Percentiles rank a stretch among this genome's conserved stretches.
Evolutionary conservation across 306 rosid species (phyloP).

Genomic region (Fragaria vesca): DNA sequence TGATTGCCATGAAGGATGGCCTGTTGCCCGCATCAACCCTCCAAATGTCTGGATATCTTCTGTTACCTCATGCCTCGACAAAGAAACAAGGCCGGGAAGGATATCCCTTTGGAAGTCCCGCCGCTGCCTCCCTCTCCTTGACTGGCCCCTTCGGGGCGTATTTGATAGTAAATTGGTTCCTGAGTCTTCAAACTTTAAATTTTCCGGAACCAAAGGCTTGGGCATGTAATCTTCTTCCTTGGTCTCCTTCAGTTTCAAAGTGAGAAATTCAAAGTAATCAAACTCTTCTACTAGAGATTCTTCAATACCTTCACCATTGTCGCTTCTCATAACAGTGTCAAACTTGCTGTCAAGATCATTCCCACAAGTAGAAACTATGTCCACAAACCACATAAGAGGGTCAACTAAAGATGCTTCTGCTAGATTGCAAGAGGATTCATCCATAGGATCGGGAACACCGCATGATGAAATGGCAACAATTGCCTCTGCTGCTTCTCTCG

Average conservation of each 20-base stretch:
- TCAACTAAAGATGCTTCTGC: conserved; percentile 42
- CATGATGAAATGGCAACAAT: conserved; percentile 67
- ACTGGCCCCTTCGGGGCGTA: conserved; percentile 72
- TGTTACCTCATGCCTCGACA: conserved; percentile 94
- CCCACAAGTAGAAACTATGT: conserved; percentile 53
- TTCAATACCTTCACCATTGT: conserved; percentile 31
- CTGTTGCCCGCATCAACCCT: conserved; percentile 86
- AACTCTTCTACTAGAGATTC: conserved; percentile 41
- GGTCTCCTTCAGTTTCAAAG: conserved; percentile 57
- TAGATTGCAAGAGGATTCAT: conserved; percentile 34
- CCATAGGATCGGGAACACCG: conserved; percentile 27
- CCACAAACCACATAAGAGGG: conserved; percentile 72
- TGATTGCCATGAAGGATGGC: conserved; percentile 71
- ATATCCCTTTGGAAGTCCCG: conserved; percentile 98
- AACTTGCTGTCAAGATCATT: conserved; percentile 41
- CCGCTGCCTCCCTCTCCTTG: conserved; percentile 89
- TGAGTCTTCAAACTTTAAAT: conserved; percentile 61
- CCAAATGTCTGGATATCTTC: conserved; percentile 97
- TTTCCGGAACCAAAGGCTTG: conserved; percentile 73
- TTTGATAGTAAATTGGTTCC: conserved; percentile 46
- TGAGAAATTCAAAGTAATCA: conserved; percentile 82
- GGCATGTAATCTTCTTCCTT: conserved; percentile 96
- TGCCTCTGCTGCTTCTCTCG: conserved; percentile 71
- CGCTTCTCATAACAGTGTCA: conserved; percentile 29
- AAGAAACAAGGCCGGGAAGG: conserved; percentile 83